Evolutionary conservation across 305 asterid species (phyloP), one percentile per base, ranked within the genome.

Genomic region (Euphrasia arctica): DNA sequence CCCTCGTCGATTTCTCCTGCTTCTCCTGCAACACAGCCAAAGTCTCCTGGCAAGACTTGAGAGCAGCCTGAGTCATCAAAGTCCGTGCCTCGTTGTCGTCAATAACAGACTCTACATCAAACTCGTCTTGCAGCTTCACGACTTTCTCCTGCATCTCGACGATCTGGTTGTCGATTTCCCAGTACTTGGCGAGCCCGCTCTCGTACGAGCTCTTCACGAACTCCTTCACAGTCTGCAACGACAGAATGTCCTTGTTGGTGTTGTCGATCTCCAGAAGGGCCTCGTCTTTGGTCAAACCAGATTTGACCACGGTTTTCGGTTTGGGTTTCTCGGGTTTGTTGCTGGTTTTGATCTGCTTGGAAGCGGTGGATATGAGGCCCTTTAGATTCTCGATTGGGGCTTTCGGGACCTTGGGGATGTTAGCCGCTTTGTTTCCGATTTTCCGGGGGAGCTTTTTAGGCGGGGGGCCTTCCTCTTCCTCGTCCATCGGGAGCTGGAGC

Each of bases 51-150:
- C 98, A 93, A 0, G 97, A 88, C 63, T 80, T 86, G 6, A 93
- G 65, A 0, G 97, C 98, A 0, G 96, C 79, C 79, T 84, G 90
- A 1, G 97, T 94, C 98, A 93, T 93, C 54, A 93, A 62, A 0
- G 85, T 78, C 5, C 97, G 82, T 3, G 98, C 98, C 67, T 85
- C 98, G 3, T 76, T 74, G 27, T 93, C 98, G 58, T 90, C 98
- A 8, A 93, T 90, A 39, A 82, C 88, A 0, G 60, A 65, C 13
- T 73, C 87, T 5, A 82, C 82, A 0, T 81, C 80, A 56, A 84
- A 84, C 59, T 93, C 97, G 52, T 93, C 97, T 70, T 88, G 90
- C 77, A 93, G 65, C 5, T 58, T 62, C 57, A 84, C 55, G 1
- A 88, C 88, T 51, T 76, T 86, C 8, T 82, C 89, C 67, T 93